Conservation (phyloP, 129 eudicot genomes). For the Centrapalus pauciflorus region DNA sequence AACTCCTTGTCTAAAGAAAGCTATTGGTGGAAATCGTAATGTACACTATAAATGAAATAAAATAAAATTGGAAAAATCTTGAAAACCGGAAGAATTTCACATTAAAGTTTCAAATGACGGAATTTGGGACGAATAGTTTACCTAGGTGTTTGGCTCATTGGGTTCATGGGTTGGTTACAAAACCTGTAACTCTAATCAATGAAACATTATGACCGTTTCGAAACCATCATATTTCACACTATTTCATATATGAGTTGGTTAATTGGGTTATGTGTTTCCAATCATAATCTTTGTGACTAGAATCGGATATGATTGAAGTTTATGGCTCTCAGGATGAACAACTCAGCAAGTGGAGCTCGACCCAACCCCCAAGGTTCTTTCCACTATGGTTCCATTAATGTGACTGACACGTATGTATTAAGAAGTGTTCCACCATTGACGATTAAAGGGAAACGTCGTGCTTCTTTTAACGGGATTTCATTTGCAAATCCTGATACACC, state of each 20-base stretch:
- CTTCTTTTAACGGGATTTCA: constrained; percentile 83
- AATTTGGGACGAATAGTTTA: no score
- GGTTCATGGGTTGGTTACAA: not conserved
- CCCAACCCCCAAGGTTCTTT: constrained; percentile 97
- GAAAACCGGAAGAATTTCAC: no score
- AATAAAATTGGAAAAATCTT: no score
- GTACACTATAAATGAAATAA: no score
- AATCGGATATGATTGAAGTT: not conserved
- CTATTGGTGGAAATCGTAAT: no score
- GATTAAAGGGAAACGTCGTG: constrained; percentile 60
- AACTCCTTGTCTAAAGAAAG: no score
- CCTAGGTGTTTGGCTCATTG: no score
- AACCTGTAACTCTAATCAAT: not conserved
- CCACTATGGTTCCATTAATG: constrained; percentile 75
- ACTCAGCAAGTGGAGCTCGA: constrained; percentile 92
- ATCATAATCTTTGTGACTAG: not conserved
- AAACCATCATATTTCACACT: no score
- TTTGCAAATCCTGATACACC: constrained; percentile 77
- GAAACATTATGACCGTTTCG: not conserved
- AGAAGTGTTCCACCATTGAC: constrained; percentile 49
- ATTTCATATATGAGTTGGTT: no score
- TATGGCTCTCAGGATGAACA: constrained; percentile 57
- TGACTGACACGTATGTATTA: constrained; percentile 54
- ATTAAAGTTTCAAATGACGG: no score
- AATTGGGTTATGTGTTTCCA: no score